Percentiles rank a stretch among this genome's conserved stretches.
phyloP scores from a whole-genome alignment of 805 yeast genomes.

The Hanseniaspora lindneri region DNA sequence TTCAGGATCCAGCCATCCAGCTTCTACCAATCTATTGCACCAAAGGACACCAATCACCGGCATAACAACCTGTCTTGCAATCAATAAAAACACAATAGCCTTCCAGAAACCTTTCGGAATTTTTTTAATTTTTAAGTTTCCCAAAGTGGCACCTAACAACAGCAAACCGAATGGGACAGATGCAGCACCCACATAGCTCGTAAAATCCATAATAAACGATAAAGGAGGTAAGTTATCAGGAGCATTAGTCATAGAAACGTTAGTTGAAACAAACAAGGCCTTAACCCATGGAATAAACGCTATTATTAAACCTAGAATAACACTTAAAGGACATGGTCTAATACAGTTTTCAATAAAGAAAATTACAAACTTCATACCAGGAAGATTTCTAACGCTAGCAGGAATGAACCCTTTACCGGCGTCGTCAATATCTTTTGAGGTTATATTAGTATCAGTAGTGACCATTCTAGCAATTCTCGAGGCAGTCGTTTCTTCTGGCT shows the following conservation, averaged over 20 bases:
- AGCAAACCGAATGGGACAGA: conserved; percentile 82
- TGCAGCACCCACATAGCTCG: conserved; percentile 72
- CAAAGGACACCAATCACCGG: conserved; percentile 72
- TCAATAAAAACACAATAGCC: conserved; percentile 48
- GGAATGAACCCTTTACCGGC: conserved; percentile 25
- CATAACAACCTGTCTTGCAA: conserved; percentile 51
- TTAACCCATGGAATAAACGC: conserved; percentile 84
- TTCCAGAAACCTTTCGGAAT: conserved; percentile 58
- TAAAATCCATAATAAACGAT: conserved; percentile 71
- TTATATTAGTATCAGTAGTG: conserved; percentile 29
- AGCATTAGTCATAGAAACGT: conserved; percentile 48
- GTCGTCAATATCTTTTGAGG: conserved; percentile 25
- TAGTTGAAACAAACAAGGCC: conserved; percentile 51
- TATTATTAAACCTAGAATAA: conserved; percentile 50
- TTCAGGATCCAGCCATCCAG: conserved; percentile 51
- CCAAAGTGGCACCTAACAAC: conserved; percentile 78
- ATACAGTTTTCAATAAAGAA: conserved; percentile 42
- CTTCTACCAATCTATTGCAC: conserved; percentile 47
- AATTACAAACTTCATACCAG: conserved; percentile 24
- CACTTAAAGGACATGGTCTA: conserved; percentile 63
- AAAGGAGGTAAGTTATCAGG: conserved; percentile 82
- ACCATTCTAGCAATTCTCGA: conserved; percentile 27
- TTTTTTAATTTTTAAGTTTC: conserved; percentile 51
- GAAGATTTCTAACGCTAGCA: conserved; percentile 23
- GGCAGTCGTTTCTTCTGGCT: conserved; percentile 19